Base-by-base conservation (phyloP, 345 rosid genomes). In the Psidium guajava region DNA sequence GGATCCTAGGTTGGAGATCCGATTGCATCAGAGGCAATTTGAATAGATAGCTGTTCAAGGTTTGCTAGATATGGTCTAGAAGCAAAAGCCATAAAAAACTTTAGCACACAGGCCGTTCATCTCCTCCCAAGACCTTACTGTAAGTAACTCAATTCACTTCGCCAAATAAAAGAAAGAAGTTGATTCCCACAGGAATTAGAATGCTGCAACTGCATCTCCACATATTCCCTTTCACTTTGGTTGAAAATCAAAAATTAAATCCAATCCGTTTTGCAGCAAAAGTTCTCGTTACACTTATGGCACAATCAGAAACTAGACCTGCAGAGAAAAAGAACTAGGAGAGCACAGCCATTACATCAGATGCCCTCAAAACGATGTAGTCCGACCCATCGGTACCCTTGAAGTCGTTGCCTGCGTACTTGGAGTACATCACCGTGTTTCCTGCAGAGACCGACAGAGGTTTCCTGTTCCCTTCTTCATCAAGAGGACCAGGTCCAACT, bases 321-420 rank as follows among this genome's bases (percentile, higher is more conserved):
- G 50, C 28, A 81, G 2, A 27, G 47, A 44, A 44, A 50, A 54
- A 84, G n/a, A 82, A 91, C 94, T 95, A 98, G 81, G 97, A 93
- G 84, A 98, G 97, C 74, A 95, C 91, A 11, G 99, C 99, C 97
- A 98, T 95, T 44, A 98, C 94, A 90, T 98, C 99, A 24, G 98
- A 88, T 75, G 89, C 97, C 90, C 94, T 93, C 13, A 98, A 89
- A 25, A 95, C 99, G 82, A 96, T 94, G 90, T 96, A 98, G 89
- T 91, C 92, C 40, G 93, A 64, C 16, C 97, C 99, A 51, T 98
- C 98, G 52, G 84, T 91, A 52, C 94, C 95, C 92, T 94, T 93
- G 89, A 94, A 96, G 87, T 95, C 99, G 54, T 94, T 96, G 27
- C 99, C 99, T 1, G 98, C 98, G 44, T 96, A 96, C 92, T 96